Evolutionary conservation across 2,329 filamentous ascomycete species (phyloP).

Genomic region (Colletotrichum endophyticum): DNA sequence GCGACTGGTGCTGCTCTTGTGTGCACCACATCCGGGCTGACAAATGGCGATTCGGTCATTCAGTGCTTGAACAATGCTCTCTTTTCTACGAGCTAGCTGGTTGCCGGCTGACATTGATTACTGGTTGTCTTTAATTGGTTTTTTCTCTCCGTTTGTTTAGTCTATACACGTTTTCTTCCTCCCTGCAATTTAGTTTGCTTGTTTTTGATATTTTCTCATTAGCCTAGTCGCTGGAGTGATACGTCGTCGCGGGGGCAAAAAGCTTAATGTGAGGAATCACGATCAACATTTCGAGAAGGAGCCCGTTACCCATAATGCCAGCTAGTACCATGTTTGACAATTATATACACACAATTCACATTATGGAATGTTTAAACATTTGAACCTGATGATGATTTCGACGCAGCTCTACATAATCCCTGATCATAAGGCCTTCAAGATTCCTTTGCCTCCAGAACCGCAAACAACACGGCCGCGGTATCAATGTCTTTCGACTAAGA

Average conservation of each 20-base stretch:
- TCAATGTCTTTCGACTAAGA: too few relatives aligned
- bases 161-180: background rate
- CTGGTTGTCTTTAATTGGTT: too few relatives aligned
- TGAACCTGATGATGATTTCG: background rate
- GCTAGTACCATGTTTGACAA: too few relatives aligned
- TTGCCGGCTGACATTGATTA: background rate
- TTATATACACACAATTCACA: too few relatives aligned
- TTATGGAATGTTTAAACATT: background rate
- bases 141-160: background rate
- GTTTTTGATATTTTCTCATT: background rate
- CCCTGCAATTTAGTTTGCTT: background rate
- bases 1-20: background rate
- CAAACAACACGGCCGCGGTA: background rate
- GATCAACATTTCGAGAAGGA: too few relatives aligned
- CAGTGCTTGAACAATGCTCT: background rate
- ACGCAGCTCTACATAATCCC: background rate
- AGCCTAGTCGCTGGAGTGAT: background rate
- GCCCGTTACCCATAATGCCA: too few relatives aligned
- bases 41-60: background rate
- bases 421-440: background rate
- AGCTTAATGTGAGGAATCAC: background rate
- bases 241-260: rapidly evolving
- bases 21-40: background rate
- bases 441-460: background rate
- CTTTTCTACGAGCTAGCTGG: background rate